Conservation (phyloP, 805 yeast genomes). For the Lachancea cidri region DNA sequence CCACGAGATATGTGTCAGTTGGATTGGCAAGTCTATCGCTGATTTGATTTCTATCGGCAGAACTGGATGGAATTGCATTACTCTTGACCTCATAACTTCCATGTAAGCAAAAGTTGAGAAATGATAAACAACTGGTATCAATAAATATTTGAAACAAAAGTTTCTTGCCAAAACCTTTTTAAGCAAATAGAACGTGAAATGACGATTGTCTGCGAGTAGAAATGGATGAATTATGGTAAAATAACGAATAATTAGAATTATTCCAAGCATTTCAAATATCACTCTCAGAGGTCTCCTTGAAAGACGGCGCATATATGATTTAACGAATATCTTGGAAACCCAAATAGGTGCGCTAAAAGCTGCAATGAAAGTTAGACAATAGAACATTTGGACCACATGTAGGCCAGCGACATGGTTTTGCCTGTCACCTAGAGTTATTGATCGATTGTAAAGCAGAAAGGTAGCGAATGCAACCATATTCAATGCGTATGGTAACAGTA, state of each 20-base stretch:
- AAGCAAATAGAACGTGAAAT: constrained; percentile 84
- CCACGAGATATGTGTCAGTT: constrained; percentile 43
- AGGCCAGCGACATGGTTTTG: constrained; percentile 68
- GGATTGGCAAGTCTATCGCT: constrained; percentile 34
- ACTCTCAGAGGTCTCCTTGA: constrained; percentile 26
- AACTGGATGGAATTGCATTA: constrained; percentile 34
- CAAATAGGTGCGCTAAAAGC: constrained; percentile 73
- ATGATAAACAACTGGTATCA: constrained; percentile 68
- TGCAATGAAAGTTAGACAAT: constrained; percentile 60
- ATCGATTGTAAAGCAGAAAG: constrained; percentile 66
- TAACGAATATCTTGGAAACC: constrained; percentile 43
- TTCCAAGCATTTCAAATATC: constrained; percentile 30
- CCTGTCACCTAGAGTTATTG: constrained; percentile 89
- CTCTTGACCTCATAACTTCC: constrained; percentile 34
- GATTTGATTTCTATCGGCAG: constrained; percentile 35
- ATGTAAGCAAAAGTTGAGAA: constrained; percentile 40
- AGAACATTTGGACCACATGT: constrained; percentile 78
- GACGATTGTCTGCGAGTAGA: constrained; percentile 89
- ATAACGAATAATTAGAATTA: constrained; percentile 45
- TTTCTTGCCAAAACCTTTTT: constrained; percentile 51
- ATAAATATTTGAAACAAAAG: constrained; percentile 41
- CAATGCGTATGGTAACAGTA: constrained; percentile 45
- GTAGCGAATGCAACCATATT: constrained; percentile 49
- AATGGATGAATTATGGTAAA: constrained; percentile 85
- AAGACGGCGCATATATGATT: constrained; percentile 35